Percentiles rank a stretch among this genome's conserved stretches.
These are phyloP conservation scores for Suillus spraguei DNA, from an alignment of 768 basidiomycete species.

Conservation along the genomic window DNA sequence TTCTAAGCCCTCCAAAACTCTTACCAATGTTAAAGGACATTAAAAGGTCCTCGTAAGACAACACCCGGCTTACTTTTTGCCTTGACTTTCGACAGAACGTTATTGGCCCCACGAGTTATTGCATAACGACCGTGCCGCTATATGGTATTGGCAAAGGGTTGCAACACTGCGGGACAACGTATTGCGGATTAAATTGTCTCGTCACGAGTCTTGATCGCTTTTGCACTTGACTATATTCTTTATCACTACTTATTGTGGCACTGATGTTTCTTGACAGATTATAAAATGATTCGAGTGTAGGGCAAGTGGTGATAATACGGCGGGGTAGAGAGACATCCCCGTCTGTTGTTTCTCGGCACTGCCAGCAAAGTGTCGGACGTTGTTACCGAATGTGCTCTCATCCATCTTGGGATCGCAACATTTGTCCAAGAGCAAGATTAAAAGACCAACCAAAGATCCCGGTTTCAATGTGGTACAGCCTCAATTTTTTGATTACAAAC, in stretches of 20 bases:
- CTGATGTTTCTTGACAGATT: background rate
- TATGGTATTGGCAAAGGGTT: background rate
- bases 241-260: background rate
- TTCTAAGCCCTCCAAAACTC: background rate
- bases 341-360: slow-evolving; percentile 1
- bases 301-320: background rate
- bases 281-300: background rate
- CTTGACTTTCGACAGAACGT: background rate
- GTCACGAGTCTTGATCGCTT: background rate
- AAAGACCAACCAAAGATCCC: background rate
- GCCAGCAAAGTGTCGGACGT: background rate
- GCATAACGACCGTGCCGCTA: background rate
- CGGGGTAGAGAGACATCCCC: background rate
- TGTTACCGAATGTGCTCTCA: background rate
- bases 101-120: background rate
- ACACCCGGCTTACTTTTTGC: background rate
- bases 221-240: background rate
- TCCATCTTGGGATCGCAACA: slow-evolving; percentile 1
- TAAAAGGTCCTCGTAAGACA: background rate
- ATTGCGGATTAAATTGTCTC: background rate
- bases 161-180: background rate
- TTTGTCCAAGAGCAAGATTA: background rate
- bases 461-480: background rate
- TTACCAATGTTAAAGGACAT: background rate
- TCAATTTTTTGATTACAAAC: slow-evolving; percentile 1